phyloP scores from a whole-genome alignment of 2,329 filamentous ascomycete species.

The Beauveria sp. region DNA sequence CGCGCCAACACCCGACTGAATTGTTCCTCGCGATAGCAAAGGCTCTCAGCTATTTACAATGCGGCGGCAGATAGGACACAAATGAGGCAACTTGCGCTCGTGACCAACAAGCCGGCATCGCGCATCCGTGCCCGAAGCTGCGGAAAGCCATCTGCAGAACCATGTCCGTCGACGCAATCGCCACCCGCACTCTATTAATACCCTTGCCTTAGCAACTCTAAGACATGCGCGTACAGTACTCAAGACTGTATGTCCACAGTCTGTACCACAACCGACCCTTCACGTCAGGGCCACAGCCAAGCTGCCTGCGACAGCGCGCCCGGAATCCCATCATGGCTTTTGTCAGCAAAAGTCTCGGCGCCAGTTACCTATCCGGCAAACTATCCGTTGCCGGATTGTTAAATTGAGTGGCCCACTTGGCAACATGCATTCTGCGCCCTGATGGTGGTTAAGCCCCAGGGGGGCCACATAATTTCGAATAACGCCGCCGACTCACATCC shows the following conservation, averaged over 20 bases:
- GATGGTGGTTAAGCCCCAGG: neutral
- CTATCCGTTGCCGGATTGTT: neutral
- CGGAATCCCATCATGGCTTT: no score
- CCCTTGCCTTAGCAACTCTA: neutral
- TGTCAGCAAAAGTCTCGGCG: neutral
- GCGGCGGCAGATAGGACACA: neutral
- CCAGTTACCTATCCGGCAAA: neutral
- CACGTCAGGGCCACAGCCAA: neutral
- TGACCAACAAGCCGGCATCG: neutral
- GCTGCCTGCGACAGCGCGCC: neutral
- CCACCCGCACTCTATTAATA: neutral
- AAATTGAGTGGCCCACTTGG: slow-evolving; percentile 3
- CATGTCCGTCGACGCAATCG: neutral
- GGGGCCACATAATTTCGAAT: slow-evolving; percentile 1
- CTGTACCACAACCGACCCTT: neutral
- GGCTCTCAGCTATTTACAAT: neutral
- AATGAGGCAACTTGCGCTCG: neutral
- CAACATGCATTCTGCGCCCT: neutral
- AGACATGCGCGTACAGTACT: neutral
- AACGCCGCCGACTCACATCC: neutral
- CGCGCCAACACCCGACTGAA: neutral
- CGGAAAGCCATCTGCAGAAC: neutral
- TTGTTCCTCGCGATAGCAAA: neutral
- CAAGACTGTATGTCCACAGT: neutral
- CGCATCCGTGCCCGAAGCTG: neutral